Evolutionary conservation across 2,329 filamentous ascomycete genomes (phyloP), one percentile per base, ranked within the genome.

Genomic region (Lachnellula occidentalis): DNA sequence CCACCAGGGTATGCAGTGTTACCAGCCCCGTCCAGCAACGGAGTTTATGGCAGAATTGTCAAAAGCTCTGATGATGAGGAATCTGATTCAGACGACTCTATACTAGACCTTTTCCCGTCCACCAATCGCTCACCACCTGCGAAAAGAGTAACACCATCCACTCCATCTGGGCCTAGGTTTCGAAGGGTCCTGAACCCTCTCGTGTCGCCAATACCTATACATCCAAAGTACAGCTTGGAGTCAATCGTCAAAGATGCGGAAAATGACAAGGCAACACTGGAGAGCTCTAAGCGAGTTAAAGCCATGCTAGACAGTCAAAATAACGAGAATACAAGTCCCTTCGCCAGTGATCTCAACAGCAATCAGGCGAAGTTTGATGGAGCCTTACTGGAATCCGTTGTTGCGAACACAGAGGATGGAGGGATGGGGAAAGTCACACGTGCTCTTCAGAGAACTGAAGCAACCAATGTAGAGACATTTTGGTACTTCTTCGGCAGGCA

Each of bases 1-100:
- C 24, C 21, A 41, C 22, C 21, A 14, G 53, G 49, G 41, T 37
- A 37, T 34, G 24, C 43, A 34, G 43, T 51, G 6, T 39, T 53
- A 5, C 34, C 14, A 27, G 22, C 48, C 37, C 19, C 41, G 5
- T 14, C 46, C n/a, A 53, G 42, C 21, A 50, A 41, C 24, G 41
- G 21, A 1, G 43, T 27, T 15, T 50, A 49, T 34, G 52, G 56
- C 24, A 51, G 53, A 36, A 49, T 86, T 53, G 87, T 92, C 41
- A 78, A 77, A 45, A 85, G 81, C 51, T 91, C 88, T 0, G 88
- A 92, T 64, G 86, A 87, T 9, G 79, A 78, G 42, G 77, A 80
- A 45, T 78, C 78, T 27, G 77, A 80, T 48, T 86, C 85, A 0
- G 74, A 80, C 55, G 74, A 71, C 50, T 78, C 76, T 1, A 64